Evolutionary conservation across 75 land plant species (phyloP), one percentile per base, ranked within the genome.

Genomic region (Cupressus sempervirens): DNA sequence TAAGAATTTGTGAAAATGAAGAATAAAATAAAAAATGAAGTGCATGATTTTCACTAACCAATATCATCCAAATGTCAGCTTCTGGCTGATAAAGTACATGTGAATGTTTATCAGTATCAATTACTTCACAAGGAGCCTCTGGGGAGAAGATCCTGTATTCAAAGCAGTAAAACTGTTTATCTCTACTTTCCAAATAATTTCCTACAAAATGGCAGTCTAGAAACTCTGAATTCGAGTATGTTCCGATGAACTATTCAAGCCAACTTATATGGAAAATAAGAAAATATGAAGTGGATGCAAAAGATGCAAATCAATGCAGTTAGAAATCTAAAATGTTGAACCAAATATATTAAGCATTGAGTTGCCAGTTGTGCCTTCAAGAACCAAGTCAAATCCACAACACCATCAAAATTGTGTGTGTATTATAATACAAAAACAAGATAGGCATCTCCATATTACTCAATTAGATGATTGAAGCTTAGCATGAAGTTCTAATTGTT

Each of bases 131-230:
- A 89, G 99, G 95, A 87, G 91, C 88, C 46, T 94, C 93, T 3
- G 99, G 97, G 74, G 99, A 98, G 89, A 98, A 98, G n/a, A 95
- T 98, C 92, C 99, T 98, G 98, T 83, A 87, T 40, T 77, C 46
- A 84, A 81, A 48, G 58, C 58, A 52, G 15, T n/a, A 1, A 81
- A 81, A 81, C 3, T 12, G 56, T 30, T 46, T 68, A 81, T 50
- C 15, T 38, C 46, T 40, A 1, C 10, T 29, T 68, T 26, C 41
- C 46, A 7, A 76, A 41, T 18, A 18, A 6, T 18, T 76, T 2
- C 45, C n/a, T 7, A 76, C 41, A 40, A 76, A 9, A 76, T 76
- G 10, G 41, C 26, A 76, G 4, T 20, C 40, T 36, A 41, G 36
- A 76, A 76, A 76, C 36, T 18, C 20, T 41, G 45, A 68, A 74